A percentile compares a stretch with the other conserved stretches of the same genome.
Conservation (phyloP, 2,329 filamentous ascomycete genomes). For the Myriosclerotinia curreyana region DNA sequence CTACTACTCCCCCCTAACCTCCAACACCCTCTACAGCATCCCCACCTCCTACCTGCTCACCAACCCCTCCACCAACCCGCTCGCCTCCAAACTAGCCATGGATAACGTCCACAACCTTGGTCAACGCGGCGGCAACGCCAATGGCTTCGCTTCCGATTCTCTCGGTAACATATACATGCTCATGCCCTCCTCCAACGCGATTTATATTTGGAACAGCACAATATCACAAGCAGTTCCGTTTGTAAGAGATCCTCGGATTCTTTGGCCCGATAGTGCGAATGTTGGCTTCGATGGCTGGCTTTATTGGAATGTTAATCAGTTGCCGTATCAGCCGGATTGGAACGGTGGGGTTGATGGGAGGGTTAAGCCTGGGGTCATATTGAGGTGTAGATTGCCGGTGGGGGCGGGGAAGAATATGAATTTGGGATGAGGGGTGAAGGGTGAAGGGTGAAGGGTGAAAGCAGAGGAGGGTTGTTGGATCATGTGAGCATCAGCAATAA, state of each 20-base stretch:
- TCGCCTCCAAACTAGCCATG: constrained; percentile 44
- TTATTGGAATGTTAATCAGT: constrained; percentile 50
- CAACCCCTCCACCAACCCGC: constrained; percentile 31
- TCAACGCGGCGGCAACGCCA: constrained; percentile 46
- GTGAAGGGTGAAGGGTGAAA: too few relatives aligned
- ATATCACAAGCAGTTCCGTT: constrained; percentile 41
- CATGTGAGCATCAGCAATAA: neutral
- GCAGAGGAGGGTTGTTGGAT: neutral
- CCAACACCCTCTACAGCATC: constrained; percentile 24
- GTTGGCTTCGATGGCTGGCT: constrained; percentile 46
- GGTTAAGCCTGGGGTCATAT: constrained; percentile 45
- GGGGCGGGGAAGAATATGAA: constrained; percentile 37
- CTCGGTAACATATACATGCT: constrained; percentile 43
- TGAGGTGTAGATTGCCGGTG: constrained; percentile 44
- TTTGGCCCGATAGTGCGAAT: constrained; percentile 46
- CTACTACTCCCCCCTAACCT: constrained; percentile 45
- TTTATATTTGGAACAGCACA: constrained; percentile 44
- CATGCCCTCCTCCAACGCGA: constrained; percentile 17
- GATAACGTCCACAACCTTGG: constrained; percentile 48
- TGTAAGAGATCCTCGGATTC: constrained; percentile 44
- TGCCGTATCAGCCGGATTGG: constrained; percentile 48
- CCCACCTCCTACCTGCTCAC: constrained; percentile 41
- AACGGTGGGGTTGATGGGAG: constrained; percentile 35
- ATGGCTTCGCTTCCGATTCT: constrained; percentile 46
- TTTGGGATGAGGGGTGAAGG: constrained; percentile 7